phyloP scores from a whole-genome alignment of 176 grass and related monocot genomes.

The Musa itinerans region DNA sequence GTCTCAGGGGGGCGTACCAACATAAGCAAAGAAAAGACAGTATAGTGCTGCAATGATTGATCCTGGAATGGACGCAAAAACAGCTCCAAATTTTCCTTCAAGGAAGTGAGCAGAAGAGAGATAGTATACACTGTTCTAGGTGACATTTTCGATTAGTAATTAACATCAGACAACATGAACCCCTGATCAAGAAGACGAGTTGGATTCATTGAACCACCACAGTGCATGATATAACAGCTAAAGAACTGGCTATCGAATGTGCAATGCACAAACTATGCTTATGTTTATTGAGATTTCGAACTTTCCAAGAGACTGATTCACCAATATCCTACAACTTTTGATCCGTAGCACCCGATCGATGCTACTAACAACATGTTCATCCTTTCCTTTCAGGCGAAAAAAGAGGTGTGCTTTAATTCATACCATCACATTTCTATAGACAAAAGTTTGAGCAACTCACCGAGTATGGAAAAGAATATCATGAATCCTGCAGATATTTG shows the following conservation, averaged over 20 bases:
- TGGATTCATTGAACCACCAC: no score
- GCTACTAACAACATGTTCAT: no score
- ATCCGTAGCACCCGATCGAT: no score
- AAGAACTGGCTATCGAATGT: no score
- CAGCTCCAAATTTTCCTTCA: conserved; percentile 49
- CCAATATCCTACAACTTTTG: no score
- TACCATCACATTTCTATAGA: neutral
- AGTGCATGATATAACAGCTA: no score
- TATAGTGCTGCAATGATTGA: conserved; percentile 32
- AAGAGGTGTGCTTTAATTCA: neutral
- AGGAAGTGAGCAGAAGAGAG: neutral
- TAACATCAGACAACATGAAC: conserved; percentile 42
- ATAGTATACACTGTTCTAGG: neutral
- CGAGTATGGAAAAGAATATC: conserved; percentile 92
- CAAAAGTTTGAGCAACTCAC: conserved; percentile 24
- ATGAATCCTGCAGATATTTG: conserved; percentile 95
- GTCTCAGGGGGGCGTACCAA: conserved; percentile 25
- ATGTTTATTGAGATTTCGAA: no score
- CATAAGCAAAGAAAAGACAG: conserved; percentile 49
- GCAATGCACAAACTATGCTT: no score
- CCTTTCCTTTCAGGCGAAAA: no score
- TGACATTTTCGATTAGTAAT: conserved; percentile 21
- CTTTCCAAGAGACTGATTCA: no score
- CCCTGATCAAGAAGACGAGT: neutral
- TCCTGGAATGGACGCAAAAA: conserved; percentile 44